Evolutionary conservation across 441 rosid species (phyloP).

Genomic region (Theobroma grandiflorum): DNA sequence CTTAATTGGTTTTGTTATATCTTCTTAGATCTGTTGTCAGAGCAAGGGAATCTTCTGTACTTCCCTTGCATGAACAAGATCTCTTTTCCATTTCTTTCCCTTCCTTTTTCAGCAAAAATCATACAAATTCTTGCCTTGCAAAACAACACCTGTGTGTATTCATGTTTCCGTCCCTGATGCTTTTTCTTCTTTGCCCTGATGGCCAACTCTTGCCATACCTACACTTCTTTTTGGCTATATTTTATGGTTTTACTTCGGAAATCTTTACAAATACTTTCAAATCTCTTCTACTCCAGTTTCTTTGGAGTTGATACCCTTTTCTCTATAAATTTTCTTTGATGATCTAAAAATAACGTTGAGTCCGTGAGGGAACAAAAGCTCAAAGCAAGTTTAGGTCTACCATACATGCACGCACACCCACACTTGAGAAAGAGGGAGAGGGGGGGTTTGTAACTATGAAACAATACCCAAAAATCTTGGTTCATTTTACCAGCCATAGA

Average conservation of each 20-base stretch:
- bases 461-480: slow-evolving; percentile 1
- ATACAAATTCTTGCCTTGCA: background rate
- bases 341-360: background rate
- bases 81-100: slow-evolving; percentile 22
- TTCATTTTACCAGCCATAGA: slow-evolving; percentile 7
- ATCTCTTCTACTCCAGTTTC: background rate
- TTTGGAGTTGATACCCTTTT: background rate
- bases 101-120: slow-evolving; percentile 9
- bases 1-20: background rate
- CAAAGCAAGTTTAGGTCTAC: too few species aligned
- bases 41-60: slow-evolving; percentile 37
- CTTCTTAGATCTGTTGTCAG: slow-evolving; percentile 34
- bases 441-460: too few species aligned
- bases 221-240: background rate
- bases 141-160: background rate
- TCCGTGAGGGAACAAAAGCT: background rate
- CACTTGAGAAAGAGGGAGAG: too few species aligned
- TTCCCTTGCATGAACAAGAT: slow-evolving; percentile 18
- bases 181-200: background rate
- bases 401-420: too few species aligned
- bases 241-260: background rate
- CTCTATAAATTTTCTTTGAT: background rate
- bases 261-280: slow-evolving; percentile 2
- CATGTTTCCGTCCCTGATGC: background rate
- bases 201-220: background rate